phyloP scores from a whole-genome alignment of 2,329 filamentous ascomycete genomes.

The Neonectria magnoliae region DNA sequence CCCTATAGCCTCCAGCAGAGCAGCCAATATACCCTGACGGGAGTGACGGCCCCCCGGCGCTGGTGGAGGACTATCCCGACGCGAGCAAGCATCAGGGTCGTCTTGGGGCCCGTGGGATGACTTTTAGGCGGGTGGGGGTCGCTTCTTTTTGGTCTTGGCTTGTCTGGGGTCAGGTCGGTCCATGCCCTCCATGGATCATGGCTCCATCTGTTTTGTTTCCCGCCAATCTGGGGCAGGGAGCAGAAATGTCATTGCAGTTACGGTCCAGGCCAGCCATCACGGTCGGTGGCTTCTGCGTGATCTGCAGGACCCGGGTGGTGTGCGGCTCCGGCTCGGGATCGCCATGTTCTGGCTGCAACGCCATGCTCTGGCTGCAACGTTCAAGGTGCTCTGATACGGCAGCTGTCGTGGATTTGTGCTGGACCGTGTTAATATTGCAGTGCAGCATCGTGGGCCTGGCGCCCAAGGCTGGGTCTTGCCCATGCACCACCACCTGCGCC shows the following conservation, averaged over 20 bases:
- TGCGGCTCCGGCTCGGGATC: slow-evolving; percentile 25
- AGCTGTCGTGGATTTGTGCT: not conserved
- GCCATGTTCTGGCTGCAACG: slow-evolving; percentile 18
- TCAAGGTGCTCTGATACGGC: not conserved
- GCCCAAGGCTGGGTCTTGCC: not conserved
- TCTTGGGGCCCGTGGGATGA: slow-evolving; percentile 18
- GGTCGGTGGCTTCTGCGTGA: slow-evolving; percentile 15
- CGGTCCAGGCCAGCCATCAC: not conserved
- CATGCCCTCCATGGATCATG: not conserved
- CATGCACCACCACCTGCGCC: not conserved
- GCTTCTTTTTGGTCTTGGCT: slow-evolving; percentile 1
- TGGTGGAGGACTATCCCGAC: not conserved
- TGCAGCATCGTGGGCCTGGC: not conserved
- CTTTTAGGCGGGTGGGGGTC: slow-evolving; percentile 19
- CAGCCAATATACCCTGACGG: not conserved
- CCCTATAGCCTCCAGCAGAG: slow-evolving; percentile 1
- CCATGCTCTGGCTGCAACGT: slow-evolving; percentile 18
- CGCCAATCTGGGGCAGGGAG: slow-evolving; percentile 15
- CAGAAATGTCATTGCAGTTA: not conserved
- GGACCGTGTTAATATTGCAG: too few relatives aligned
- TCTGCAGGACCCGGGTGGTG: slow-evolving; percentile 21
- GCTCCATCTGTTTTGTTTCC: not conserved
- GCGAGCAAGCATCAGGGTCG: slow-evolving; percentile 13
- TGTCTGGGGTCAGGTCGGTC: slow-evolving; percentile 8
- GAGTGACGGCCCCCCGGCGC: too few relatives aligned